Percentiles rank a stretch among this genome's conserved stretches.
Evolutionary conservation across 306 rosid species (phyloP).

Genomic region (Styphnolobium japonicum): DNA sequence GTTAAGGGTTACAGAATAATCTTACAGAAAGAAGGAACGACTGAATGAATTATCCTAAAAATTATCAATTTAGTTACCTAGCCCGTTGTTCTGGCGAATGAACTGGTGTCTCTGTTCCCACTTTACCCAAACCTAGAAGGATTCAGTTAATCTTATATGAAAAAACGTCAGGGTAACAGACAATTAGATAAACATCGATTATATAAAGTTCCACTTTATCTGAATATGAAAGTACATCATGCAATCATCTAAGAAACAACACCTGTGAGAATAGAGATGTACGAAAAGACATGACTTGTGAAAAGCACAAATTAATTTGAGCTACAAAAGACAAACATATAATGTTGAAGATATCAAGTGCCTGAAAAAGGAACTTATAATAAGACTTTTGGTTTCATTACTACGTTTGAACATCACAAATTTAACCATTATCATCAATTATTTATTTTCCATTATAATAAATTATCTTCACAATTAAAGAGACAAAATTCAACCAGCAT

Average conservation of each 20-base stretch:
- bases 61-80: conserved; percentile 46
- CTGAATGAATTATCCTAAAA: neutral
- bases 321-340: neutral
- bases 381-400: conserved; percentile 12
- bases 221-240: neutral
- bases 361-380: conserved; percentile 4
- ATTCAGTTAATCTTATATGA: conserved; percentile 19
- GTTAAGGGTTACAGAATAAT: neutral
- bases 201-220: neutral
- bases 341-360: conserved; percentile 12
- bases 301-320: conserved; percentile 1
- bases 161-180: conserved; percentile 4
- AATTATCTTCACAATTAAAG: neutral
- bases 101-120: conserved; percentile 74
- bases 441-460: conserved; percentile 13
- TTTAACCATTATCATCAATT: neutral
- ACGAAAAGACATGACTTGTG: neutral
- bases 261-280: conserved; percentile 10
- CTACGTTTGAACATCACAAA: conserved; percentile 1
- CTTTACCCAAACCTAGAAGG: conserved; percentile 78
- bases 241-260: conserved; percentile 14
- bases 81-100: conserved; percentile 69
- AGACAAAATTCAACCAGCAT: neutral
- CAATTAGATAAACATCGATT: neutral
- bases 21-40: neutral